These are phyloP conservation scores for Astrocystis sublimbata DNA, from an alignment of 495 filamentous ascomycete genomes.

Conservation along the genomic window DNA sequence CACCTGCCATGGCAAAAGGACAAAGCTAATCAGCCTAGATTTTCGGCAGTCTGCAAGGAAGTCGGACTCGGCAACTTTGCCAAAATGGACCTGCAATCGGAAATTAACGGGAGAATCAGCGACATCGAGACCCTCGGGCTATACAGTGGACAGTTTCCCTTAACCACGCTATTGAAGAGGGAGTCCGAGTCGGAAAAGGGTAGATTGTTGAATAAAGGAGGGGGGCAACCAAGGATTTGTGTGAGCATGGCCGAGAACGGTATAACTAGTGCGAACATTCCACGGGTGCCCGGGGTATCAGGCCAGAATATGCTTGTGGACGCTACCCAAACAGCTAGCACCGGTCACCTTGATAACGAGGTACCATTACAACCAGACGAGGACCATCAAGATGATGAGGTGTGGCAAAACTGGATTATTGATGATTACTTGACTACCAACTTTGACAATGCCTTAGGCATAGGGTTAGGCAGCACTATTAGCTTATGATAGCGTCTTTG, in stretches of 20 bases:
- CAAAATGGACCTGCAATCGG: background rate
- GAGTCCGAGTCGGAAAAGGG: background rate
- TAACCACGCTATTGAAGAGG: background rate
- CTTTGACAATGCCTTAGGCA: background rate
- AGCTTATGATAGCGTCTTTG: background rate
- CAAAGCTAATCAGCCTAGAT: background rate
- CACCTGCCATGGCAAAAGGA: background rate
- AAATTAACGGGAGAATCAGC: background rate
- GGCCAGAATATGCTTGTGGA: background rate
- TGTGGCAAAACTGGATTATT: background rate
- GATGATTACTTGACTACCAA: background rate
- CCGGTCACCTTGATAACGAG: background rate
- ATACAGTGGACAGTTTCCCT: background rate
- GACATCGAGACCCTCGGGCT: background rate
- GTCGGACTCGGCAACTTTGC: background rate
- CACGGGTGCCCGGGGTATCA: background rate
- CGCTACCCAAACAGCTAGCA: background rate
- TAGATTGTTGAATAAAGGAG: background rate
- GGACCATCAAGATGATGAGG: background rate
- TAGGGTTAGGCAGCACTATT: background rate
- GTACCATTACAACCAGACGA: background rate
- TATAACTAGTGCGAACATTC: background rate
- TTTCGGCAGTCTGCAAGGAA: background rate
- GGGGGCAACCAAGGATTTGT: background rate
- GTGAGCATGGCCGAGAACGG: background rate